Conservation (phyloP, 768 basidiomycete genomes). For the Russula compacta region DNA sequence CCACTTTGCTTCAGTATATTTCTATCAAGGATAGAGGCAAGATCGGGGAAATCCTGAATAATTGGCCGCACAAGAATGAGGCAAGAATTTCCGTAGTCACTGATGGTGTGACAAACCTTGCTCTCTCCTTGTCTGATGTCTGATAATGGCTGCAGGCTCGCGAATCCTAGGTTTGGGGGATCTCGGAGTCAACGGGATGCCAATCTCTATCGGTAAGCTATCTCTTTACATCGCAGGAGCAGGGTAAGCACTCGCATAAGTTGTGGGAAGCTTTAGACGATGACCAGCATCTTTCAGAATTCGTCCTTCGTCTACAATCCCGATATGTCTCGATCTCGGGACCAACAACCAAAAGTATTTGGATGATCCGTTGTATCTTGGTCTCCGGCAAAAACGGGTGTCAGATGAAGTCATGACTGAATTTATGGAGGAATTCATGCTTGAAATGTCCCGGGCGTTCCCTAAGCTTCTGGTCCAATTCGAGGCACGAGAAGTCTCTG, state of each 20-base stretch:
- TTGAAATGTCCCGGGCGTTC: slow-evolving; percentile 62
- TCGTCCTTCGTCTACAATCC: slow-evolving; percentile 67
- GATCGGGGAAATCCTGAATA: slow-evolving; percentile 56
- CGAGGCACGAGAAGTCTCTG: slow-evolving; percentile 38
- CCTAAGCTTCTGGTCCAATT: slow-evolving; percentile 83
- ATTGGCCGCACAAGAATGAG: slow-evolving; percentile 64
- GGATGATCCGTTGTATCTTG: slow-evolving; percentile 85
- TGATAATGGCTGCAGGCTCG: slow-evolving; percentile 42
- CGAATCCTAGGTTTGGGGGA: slow-evolving; percentile 87
- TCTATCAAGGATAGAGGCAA: slow-evolving; percentile 79
- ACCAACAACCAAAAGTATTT: slow-evolving; percentile 77
- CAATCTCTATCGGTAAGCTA: slow-evolving; percentile 87
- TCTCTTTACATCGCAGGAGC: slow-evolving; percentile 86
- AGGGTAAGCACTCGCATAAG: slow-evolving; percentile 41
- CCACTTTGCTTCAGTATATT: slow-evolving; percentile 42
- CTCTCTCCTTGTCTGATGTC: background rate
- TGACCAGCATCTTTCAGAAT: slow-evolving; percentile 36
- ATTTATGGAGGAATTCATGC: slow-evolving; percentile 94
- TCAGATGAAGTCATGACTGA: slow-evolving; percentile 56
- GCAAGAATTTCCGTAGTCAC: slow-evolving; percentile 91
- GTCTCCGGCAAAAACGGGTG: slow-evolving; percentile 62
- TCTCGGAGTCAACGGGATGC: slow-evolving; percentile 77
- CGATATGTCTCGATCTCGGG: slow-evolving; percentile 82
- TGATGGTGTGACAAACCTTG: slow-evolving; percentile 46
- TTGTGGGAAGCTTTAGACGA: background rate